These are phyloP conservation scores for Coelastrella sp. DNA, from an alignment of 139 green algal genomes.

Conservation along the genomic window DNA sequence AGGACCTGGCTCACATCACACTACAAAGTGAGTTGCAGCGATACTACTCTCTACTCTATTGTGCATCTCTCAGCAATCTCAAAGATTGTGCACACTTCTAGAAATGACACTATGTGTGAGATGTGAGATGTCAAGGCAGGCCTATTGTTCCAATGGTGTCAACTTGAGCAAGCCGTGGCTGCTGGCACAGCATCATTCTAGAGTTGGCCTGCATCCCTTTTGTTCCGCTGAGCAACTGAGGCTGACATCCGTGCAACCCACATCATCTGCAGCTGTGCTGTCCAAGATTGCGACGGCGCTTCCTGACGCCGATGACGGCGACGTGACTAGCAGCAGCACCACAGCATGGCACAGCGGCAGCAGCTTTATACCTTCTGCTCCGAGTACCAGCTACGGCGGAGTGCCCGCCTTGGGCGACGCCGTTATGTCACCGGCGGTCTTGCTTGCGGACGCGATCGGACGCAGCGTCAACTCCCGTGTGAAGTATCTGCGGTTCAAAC, in stretches of 20 bases:
- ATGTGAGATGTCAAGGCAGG: too few relatives aligned
- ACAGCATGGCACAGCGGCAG: conserved; percentile 32
- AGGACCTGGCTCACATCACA: conserved; percentile 71
- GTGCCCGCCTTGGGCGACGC: neutral
- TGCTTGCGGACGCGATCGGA: conserved; percentile 20
- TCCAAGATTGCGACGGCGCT: neutral
- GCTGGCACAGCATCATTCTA: too few relatives aligned
- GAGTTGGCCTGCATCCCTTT: too few relatives aligned
- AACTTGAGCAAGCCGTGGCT: too few relatives aligned
- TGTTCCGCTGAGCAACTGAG: too few relatives aligned
- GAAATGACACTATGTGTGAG: too few relatives aligned
- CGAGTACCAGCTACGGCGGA: neutral
- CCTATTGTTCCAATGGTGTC: too few relatives aligned
- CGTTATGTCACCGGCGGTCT: neutral
- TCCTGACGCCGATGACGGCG: neutral
- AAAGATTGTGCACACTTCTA: too few relatives aligned
- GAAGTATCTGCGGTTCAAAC: conserved; percentile 17
- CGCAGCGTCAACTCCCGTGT: conserved; percentile 29
- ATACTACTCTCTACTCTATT: neutral
- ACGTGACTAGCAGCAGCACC: conserved; percentile 19
- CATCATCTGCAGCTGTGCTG: neutral
- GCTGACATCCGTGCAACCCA: too few relatives aligned
- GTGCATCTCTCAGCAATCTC: too few relatives aligned
- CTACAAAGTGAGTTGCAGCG: conserved; percentile 59
- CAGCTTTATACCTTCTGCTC: neutral